Evolutionary conservation across 2,329 filamentous ascomycete species (phyloP), one percentile per base, ranked within the genome.

Genomic region (Botrytis fragariae): DNA sequence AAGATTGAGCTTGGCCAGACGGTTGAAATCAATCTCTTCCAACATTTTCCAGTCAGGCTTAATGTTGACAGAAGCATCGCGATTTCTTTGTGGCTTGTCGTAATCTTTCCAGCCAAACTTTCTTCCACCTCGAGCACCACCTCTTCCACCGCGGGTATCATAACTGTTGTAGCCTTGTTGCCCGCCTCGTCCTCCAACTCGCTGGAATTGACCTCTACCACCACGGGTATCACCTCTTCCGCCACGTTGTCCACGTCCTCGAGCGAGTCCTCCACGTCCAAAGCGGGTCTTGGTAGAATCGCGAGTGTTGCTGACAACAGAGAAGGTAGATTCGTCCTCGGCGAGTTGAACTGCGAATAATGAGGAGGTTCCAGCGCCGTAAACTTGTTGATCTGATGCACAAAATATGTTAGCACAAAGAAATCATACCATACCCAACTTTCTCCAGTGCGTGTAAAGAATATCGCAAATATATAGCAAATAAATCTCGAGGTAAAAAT

Each of bases 41-140:
- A 98, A 87, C 85, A 99, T 89, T 81, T 90, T 89, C 96, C 96
- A 99, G 83, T 98, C 95, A 35, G 95, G 90, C 85, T 97, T 97
- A 84, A 98, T 94, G 85, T 95, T 95, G 81, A 99, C 93, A 51
- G 94, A 97, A 18, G 95, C 93, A 85, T 99, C 96, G 75, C 96
- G 93, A 85, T 97, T 98, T 81, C 96, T 92, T 83, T 95, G 90
- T 75, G 96, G 96, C 90, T 98, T 98, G 86, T 99, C 96, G 82
- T 94, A 97, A 83, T 99, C 96, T 85, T 96, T 97, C 95, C 96
- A 98, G 82, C 96, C 96, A 81, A 98, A 98, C 79, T 96, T 91
- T 78, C 96, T 92, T 69, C 93, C 93, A 75, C 93, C 91, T 77
- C 92, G 86, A 63, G 90, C 90, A 79, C 91, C 90, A 72, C 91